These are phyloP conservation scores for Botryotinia narcissicola DNA, from an alignment of 2,329 filamentous ascomycete species.

Conservation along the genomic window DNA sequence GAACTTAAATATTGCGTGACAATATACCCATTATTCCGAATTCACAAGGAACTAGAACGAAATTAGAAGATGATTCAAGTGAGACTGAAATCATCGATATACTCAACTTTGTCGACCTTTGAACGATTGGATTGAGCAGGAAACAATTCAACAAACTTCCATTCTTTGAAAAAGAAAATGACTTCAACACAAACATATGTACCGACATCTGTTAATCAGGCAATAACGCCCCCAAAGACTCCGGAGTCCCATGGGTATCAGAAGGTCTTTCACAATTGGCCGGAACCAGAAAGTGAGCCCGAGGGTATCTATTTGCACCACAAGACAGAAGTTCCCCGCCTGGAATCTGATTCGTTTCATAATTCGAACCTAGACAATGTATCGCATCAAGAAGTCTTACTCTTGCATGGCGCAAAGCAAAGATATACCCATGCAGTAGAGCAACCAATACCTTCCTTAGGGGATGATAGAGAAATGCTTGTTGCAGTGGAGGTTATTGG, in stretches of 20 bases:
- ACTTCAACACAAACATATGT: slow-evolving; percentile 22
- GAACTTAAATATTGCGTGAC: slow-evolving; percentile 11
- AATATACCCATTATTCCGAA: slow-evolving; percentile 11
- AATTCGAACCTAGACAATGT: slow-evolving; percentile 21
- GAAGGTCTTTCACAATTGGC: slow-evolving; percentile 30
- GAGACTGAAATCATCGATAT: neutral
- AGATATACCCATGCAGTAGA: slow-evolving; percentile 47
- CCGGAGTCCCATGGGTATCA: slow-evolving; percentile 22
- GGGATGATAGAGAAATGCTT: slow-evolving; percentile 58
- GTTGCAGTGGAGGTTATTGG: slow-evolving; percentile 60
- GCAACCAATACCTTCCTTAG: slow-evolving; percentile 48
- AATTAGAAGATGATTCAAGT: neutral
- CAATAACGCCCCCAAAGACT: slow-evolving; percentile 30
- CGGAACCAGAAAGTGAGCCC: slow-evolving; percentile 29
- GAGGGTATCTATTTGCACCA: slow-evolving; percentile 21
- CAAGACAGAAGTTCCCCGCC: neutral
- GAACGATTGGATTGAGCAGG: neutral
- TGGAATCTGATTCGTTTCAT: neutral
- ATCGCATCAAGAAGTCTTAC: slow-evolving; percentile 45
- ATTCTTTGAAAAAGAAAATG: neutral
- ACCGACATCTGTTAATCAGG: slow-evolving; percentile 28
- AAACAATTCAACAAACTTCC: neutral
- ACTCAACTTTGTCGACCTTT: neutral
- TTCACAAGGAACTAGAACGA: neutral
- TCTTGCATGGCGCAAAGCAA: slow-evolving; percentile 50